These are phyloP conservation scores for Dendryphion nanum DNA, from an alignment of 2,329 filamentous ascomycete species.

Conservation along the genomic window DNA sequence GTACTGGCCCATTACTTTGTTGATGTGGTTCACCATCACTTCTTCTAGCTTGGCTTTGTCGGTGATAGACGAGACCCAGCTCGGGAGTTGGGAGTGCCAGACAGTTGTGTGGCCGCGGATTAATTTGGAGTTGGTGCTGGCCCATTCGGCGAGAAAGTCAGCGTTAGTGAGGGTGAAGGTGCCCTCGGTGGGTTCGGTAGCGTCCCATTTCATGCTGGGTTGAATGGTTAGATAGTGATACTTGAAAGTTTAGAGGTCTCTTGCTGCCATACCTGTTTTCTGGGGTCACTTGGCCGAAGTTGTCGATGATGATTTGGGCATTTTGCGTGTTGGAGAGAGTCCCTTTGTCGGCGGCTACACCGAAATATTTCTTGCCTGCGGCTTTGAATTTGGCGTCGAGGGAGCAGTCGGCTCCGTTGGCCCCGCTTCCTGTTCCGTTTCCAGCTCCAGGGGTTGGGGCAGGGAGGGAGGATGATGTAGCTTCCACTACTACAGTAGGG, in stretches of 20 bases:
- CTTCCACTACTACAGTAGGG: not conserved
- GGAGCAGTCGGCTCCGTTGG: slow-evolving; percentile 1
- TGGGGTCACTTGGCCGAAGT: slow-evolving; percentile 65
- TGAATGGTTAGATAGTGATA: slow-evolving; percentile 2
- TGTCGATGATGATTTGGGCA: slow-evolving; percentile 56
- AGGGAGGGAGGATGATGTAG: not conserved
- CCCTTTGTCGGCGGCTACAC: slow-evolving; percentile 56
- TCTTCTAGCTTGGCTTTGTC: slow-evolving; percentile 53
- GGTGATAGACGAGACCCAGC: slow-evolving; percentile 59
- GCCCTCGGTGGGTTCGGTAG: slow-evolving; percentile 49
- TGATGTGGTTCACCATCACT: slow-evolving; percentile 61
- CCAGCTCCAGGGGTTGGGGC: not conserved
- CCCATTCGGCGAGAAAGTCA: slow-evolving; percentile 62
- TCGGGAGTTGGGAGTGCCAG: slow-evolving; percentile 55
- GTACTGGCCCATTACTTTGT: slow-evolving; percentile 56
- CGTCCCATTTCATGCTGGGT: slow-evolving; percentile 66
- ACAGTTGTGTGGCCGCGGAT: slow-evolving; percentile 65
- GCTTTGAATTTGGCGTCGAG: slow-evolving; percentile 2
- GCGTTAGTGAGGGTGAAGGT: slow-evolving; percentile 57
- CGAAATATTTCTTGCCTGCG: slow-evolving; percentile 66
- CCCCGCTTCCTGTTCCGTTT: not conserved
- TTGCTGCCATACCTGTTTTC: slow-evolving; percentile 52
- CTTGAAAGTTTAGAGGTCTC: too few species aligned
- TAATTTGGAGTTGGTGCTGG: slow-evolving; percentile 53
- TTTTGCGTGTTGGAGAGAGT: slow-evolving; percentile 51